phyloP scores from a whole-genome alignment of 176 grass and related monocot genomes.

The Secale cereale region DNA sequence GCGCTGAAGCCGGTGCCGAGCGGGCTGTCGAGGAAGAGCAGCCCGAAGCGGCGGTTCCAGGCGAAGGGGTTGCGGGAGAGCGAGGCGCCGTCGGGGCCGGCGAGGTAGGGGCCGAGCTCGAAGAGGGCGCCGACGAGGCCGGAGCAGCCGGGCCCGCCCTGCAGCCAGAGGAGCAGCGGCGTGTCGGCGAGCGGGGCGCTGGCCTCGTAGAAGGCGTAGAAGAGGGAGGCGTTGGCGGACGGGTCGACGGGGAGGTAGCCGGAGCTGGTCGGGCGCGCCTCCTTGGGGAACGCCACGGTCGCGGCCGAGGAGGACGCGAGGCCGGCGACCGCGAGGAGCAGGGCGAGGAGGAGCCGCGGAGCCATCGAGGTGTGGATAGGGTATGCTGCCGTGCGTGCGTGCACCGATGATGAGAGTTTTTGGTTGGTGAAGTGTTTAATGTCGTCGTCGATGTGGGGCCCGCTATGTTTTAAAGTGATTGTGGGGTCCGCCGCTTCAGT shows the following conservation, averaged over 20 bases:
- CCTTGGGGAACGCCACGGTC: conserved; percentile 7
- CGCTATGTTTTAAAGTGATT: too few relatives aligned
- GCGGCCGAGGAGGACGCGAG: background rate
- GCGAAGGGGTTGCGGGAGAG: conserved; percentile 39
- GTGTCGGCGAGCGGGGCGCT: conserved; percentile 26
- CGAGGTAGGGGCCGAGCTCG: conserved; percentile 50
- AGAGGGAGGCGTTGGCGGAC: conserved; percentile 24
- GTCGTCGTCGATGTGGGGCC: background rate
- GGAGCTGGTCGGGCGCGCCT: conserved; percentile 40
- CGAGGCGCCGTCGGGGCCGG: conserved; percentile 6
- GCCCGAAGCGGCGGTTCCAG: conserved; percentile 51
- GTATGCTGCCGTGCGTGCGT: background rate
- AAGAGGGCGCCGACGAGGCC: conserved; percentile 46
- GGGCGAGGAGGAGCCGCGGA: background rate
- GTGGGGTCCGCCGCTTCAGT: too few relatives aligned
- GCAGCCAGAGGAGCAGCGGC: conserved; percentile 56
- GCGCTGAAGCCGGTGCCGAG: conserved; percentile 50
- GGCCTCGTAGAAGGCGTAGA: conserved; percentile 67
- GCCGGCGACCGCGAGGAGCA: background rate
- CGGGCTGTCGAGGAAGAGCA: conserved; percentile 67
- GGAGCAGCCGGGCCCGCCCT: conserved; percentile 57
- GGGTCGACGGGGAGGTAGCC: conserved; percentile 47
- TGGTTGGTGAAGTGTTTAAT: background rate
- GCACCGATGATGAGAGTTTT: background rate
- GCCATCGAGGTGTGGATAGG: background rate